These are phyloP conservation scores for Gnaphalium uliginosum DNA, from an alignment of 129 eudicot species.

Conservation along the genomic window DNA sequence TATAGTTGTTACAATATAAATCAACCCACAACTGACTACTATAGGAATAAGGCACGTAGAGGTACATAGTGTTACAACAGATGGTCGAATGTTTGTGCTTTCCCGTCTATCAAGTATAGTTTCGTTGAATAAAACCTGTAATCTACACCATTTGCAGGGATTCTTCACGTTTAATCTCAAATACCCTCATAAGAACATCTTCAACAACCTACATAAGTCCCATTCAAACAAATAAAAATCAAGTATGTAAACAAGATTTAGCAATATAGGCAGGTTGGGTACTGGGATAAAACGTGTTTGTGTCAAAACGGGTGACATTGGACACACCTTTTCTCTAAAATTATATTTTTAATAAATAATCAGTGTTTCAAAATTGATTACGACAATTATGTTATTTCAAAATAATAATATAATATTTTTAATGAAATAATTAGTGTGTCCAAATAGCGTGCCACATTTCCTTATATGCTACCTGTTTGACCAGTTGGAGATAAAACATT, in stretches of 20 bases:
- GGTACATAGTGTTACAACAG: slow-evolving; percentile 20
- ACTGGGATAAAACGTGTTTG: neutral
- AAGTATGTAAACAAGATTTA: neutral
- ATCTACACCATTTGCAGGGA: slow-evolving; percentile 54
- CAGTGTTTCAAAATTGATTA: neutral
- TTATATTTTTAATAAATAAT: neutral
- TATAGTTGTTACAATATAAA: neutral
- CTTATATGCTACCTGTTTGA: neutral
- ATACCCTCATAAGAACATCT: slow-evolving; percentile 66
- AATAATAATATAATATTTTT: neutral
- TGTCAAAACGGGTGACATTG: neutral
- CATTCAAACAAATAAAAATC: slow-evolving; percentile 18
- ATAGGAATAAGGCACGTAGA: slow-evolving; percentile 6
- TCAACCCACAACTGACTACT: slow-evolving; percentile 1
- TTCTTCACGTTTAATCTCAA: slow-evolving; percentile 75
- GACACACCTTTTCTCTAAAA: too few relatives aligned
- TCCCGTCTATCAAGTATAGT: neutral
- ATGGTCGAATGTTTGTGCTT: neutral
- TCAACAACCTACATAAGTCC: slow-evolving; percentile 67
- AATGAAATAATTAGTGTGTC: neutral
- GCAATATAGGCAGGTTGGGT: neutral
- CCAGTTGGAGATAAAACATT: neutral
- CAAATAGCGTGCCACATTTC: too few relatives aligned
- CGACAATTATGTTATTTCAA: neutral
- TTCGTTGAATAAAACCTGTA: slow-evolving; percentile 19